Conservation (phyloP, 306 rosid genomes). For the Glycine soja region DNA sequence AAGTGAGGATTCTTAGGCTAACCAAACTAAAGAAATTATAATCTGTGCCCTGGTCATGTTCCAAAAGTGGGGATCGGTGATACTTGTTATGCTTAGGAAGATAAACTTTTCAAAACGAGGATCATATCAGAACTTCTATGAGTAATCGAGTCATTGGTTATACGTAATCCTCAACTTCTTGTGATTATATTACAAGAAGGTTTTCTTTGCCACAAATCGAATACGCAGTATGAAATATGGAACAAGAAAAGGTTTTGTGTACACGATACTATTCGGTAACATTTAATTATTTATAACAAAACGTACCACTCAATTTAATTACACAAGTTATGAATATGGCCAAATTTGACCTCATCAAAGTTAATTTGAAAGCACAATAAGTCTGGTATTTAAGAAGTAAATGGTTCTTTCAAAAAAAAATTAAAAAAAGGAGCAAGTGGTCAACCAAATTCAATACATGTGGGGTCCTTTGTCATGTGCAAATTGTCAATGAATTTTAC, state of each 20-base stretch:
- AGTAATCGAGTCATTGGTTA: neutral
- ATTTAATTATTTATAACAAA: neutral
- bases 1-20: too few relatives aligned
- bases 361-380: neutral
- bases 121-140: neutral
- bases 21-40: too few relatives aligned
- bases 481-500: neutral
- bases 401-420: too few relatives aligned
- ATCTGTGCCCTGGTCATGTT: too few relatives aligned
- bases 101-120: neutral
- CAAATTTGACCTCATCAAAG: neutral
- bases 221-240: too few relatives aligned
- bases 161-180: neutral
- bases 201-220: neutral
- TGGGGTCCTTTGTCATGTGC: neutral
- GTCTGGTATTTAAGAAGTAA: neutral
- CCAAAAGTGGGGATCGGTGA: too few relatives aligned
- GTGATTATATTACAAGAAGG: neutral
- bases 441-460: conserved; percentile 3
- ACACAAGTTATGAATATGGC: neutral
- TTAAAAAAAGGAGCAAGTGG: neutral
- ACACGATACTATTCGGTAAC: neutral
- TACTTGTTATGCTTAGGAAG: neutral
- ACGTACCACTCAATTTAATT: neutral
- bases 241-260: neutral